Evolutionary conservation across 257 asterid genomes (phyloP).

Genomic region (Schizonepeta tenuifolia): DNA sequence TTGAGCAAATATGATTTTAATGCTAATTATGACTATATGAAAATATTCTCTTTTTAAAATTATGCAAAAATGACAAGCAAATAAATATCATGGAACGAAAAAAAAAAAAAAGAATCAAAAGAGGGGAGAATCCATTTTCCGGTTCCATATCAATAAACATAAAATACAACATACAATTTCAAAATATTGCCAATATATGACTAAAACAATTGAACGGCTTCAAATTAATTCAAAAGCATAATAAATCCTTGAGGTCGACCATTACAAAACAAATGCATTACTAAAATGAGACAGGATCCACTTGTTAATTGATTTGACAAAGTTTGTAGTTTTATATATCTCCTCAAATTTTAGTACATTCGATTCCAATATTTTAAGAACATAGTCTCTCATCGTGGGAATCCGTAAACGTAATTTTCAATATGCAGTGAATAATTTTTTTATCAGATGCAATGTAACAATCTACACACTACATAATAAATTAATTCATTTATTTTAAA

Average conservation of each 20-base stretch:
- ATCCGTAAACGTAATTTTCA: too few relatives aligned
- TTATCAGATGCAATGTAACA: too few relatives aligned
- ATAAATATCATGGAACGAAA: neutral
- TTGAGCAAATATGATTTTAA: too few relatives aligned
- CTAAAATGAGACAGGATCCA: neutral
- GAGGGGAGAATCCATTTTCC: neutral
- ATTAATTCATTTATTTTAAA: too few relatives aligned
- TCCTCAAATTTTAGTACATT: neutral
- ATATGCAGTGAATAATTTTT: too few relatives aligned
- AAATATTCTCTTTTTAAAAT: neutral
- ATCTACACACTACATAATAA: too few relatives aligned
- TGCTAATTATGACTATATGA: too few relatives aligned
- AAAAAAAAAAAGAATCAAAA: neutral
- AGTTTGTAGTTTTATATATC: neutral
- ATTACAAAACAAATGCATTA: neutral
- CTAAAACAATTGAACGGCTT: neutral
- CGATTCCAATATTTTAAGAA: neutral
- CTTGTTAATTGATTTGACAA: slow-evolving; percentile 2
- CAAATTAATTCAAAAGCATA: neutral
- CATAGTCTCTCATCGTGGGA: too few relatives aligned
- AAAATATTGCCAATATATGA: neutral
- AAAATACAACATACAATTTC: neutral
- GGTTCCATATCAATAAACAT: neutral
- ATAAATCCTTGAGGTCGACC: neutral
- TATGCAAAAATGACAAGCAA: neutral